Base-by-base conservation (phyloP, 176 grass and related monocot species). In the Areca catechu region DNA sequence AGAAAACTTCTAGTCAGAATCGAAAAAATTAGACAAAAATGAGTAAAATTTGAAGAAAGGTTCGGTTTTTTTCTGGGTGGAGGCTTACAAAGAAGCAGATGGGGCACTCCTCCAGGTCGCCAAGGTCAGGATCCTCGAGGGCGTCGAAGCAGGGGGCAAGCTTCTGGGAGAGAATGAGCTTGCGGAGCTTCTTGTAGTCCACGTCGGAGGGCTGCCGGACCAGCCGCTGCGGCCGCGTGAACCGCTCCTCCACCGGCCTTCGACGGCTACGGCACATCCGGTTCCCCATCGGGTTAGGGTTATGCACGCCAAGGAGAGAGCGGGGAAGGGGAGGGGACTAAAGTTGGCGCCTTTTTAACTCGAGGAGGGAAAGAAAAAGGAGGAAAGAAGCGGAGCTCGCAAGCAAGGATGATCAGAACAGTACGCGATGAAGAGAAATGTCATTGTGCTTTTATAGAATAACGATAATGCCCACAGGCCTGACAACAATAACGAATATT, bases 121-220 rank as follows among this genome's bases (percentile, higher is more conserved):
- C 60, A 17, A 19, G 75, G 16, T 14, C 50, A 50, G 60, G 66
- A 48, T 90, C 83, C 5, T 90, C 90, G 14, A 55, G 49, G 1
- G 80, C 63, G 54, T 95, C 86, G 5, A 90, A 90, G 78, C 86
- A 90, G 0, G 80, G 86, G 2, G 91, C 86, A 23, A 96, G 77
- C 52, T 87, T 74, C 10, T 67, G 67, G 19, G 55, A 37, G 27
- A 56, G 62, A 70, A 95, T 95, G 60, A 90, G 86, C 4, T 73
- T 57, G 7, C 77, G 80, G n/a, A 95, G 69, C 20, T 78, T 74
- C 24, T 62, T 75, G 64, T 79, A 50, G 68, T 95, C 86, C 0
- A 95, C 63, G 34, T 90, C 86, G 16, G 58, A 62, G 3, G 78
- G 74, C 48, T 87, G 71, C 37, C 68, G 80, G 71, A 90, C 23